Evolutionary conservation across 2,329 filamentous ascomycete species (phyloP).

Genomic region (Fusarium zealandicum): DNA sequence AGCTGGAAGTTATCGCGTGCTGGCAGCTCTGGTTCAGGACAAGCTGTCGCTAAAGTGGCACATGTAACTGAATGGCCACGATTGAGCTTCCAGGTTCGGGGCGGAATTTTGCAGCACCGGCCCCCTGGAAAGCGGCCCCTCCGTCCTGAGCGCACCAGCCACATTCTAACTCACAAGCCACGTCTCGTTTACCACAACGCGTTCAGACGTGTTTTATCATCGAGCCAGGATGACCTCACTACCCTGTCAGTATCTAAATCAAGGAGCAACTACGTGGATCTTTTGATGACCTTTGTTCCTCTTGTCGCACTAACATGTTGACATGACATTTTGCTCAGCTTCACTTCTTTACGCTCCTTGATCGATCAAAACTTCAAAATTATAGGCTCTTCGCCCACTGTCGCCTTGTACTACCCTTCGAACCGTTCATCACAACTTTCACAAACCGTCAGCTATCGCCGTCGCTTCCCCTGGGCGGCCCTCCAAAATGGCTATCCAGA

Average conservation of each 20-base stretch:
- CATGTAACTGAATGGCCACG: conserved; percentile 40
- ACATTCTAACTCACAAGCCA: conserved; percentile 22
- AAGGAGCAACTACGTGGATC: conserved; percentile 20
- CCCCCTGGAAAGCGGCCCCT: conserved; percentile 29
- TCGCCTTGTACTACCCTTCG: conserved; percentile 4
- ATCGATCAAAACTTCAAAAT: conserved; percentile 1
- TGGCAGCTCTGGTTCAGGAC: conserved; percentile 36
- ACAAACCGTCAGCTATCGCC: conserved; percentile 12
- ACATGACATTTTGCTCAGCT: conserved; percentile 16
- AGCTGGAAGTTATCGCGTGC: conserved; percentile 40
- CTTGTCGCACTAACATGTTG: conserved; percentile 21
- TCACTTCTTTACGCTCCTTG: conserved; percentile 37
- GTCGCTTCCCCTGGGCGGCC: conserved; percentile 14
- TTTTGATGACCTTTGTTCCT: conserved; percentile 12
- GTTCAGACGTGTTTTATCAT: conserved; percentile 18
- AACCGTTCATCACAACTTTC: conserved; percentile 9
- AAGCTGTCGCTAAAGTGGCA: conserved; percentile 42
- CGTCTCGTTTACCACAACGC: conserved; percentile 28
- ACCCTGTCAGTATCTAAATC: conserved; percentile 21
- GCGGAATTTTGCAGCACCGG: conserved; percentile 39
- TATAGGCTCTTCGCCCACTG: neutral
- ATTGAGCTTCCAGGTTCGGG: conserved; percentile 41
- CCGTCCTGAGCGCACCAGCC: conserved; percentile 32
- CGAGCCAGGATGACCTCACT: conserved; percentile 34
- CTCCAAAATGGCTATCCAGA: conserved; percentile 44